A percentile compares a stretch with the other conserved stretches of the same genome.
Evolutionary conservation across 2,329 filamentous ascomycete genomes (phyloP).

Genomic region (Diaporthe sp.): DNA sequence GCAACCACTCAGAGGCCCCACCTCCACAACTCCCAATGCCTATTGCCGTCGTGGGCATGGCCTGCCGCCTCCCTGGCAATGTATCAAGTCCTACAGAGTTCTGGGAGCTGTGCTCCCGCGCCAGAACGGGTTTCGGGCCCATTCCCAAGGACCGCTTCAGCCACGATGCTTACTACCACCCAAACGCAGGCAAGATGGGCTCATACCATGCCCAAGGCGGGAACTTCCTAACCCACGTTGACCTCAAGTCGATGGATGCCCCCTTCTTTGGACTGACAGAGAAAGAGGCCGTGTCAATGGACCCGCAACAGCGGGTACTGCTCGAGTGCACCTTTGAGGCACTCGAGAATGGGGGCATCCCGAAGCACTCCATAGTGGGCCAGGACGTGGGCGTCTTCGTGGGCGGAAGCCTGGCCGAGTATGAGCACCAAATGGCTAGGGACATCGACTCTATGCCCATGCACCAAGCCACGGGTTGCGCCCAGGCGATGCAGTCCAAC

Average conservation of each 20-base stretch:
- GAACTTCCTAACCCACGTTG: conserved; percentile 58
- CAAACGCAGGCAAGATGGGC: conserved; percentile 54
- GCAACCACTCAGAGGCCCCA: not conserved
- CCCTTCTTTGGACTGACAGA: conserved; percentile 64
- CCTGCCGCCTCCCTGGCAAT: conserved; percentile 57
- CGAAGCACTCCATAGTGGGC: conserved; percentile 58
- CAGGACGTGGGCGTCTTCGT: conserved; percentile 62
- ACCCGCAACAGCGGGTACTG: conserved; percentile 64
- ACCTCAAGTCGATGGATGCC: conserved; percentile 57
- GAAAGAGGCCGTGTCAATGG: conserved; percentile 62
- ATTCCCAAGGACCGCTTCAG: conserved; percentile 60
- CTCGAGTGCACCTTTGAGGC: conserved; percentile 66
- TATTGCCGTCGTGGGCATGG: conserved; percentile 60
- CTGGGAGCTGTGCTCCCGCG: conserved; percentile 55
- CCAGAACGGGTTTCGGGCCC: conserved; percentile 51
- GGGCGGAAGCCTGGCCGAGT: conserved; percentile 59
- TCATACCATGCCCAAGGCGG: conserved; percentile 49
- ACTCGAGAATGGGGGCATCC: conserved; percentile 62
- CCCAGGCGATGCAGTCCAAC: conserved; percentile 64
- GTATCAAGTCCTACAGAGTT: conserved; percentile 54
- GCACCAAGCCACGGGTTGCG: conserved; percentile 63
- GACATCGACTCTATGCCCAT: conserved; percentile 56
- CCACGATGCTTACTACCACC: conserved; percentile 50
- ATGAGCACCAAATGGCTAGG: conserved; percentile 55
- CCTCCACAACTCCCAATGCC: conserved; percentile 43